A percentile compares a stretch with the other conserved stretches of the same genome.
Conservation (phyloP, 192 early-diverging fungal genomes). For the Linnemannia zychae region DNA sequence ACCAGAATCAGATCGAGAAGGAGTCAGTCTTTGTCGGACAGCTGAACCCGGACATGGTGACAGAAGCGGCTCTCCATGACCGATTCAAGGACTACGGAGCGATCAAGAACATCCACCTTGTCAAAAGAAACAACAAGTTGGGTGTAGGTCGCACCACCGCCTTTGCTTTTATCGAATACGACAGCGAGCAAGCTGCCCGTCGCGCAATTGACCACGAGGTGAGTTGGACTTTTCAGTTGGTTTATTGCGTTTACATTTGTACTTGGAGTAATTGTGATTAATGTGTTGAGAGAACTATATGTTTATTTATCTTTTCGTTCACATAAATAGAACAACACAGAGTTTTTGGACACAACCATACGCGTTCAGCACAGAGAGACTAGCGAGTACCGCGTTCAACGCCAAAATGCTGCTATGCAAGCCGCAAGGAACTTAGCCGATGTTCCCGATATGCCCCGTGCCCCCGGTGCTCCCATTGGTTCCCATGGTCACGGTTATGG, state of each 20-base stretch:
- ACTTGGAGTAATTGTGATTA: slow-evolving; percentile 26
- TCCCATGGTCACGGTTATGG: not conserved
- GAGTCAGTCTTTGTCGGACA: slow-evolving; percentile 75
- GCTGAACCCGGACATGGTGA: slow-evolving; percentile 64
- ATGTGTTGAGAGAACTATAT: not conserved
- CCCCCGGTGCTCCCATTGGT: not conserved
- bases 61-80: slow-evolving; percentile 61
- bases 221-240: not conserved
- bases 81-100: slow-evolving; percentile 69
- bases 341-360: slow-evolving; percentile 41
- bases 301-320: not conserved
- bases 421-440: slow-evolving; percentile 14
- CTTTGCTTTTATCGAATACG: slow-evolving; percentile 78
- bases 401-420: slow-evolving; percentile 29
- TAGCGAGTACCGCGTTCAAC: slow-evolving; percentile 43
- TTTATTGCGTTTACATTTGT: not conserved
- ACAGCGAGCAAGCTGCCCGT: slow-evolving; percentile 59
- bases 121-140: slow-evolving; percentile 57
- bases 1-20: slow-evolving; percentile 67
- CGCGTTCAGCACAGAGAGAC: slow-evolving; percentile 51
- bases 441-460: not conserved
- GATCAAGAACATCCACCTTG: slow-evolving; percentile 62
- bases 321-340: slow-evolving; percentile 35
- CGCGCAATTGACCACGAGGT: slow-evolving; percentile 70
- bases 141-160: slow-evolving; percentile 51